Evolutionary conservation across 1,139 yeast species (phyloP).

Genomic region (Sugiyamaella grinbergsii): DNA sequence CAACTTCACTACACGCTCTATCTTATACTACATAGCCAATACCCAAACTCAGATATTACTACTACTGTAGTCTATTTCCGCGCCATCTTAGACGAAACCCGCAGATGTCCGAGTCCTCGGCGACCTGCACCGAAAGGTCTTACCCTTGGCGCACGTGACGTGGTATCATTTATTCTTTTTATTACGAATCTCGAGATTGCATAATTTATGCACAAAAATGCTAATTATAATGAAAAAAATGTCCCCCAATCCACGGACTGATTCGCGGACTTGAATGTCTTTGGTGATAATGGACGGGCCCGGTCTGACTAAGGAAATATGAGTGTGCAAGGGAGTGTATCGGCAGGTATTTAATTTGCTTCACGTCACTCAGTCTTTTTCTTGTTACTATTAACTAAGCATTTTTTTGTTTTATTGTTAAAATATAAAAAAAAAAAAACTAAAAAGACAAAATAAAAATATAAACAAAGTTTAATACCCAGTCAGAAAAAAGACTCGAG

Average conservation of each 20-base stretch:
- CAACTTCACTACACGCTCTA: too few species aligned
- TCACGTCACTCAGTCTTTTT: neutral
- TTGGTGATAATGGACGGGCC: neutral
- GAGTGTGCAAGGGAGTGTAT: neutral
- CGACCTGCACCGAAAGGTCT: too few species aligned
- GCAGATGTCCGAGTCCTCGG: too few species aligned
- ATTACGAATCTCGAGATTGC: conserved; percentile 12
- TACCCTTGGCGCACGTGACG: conserved; percentile 13
- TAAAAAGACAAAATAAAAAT: too few species aligned
- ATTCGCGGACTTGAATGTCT: neutral
- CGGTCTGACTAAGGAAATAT: conserved; percentile 2
- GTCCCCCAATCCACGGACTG: neutral
- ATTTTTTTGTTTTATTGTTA: neutral
- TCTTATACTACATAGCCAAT: too few species aligned
- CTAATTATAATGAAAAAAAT: neutral
- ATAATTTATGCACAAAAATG: conserved; percentile 7
- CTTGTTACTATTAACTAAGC: neutral
- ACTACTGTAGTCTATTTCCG: too few species aligned
- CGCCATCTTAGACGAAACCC: too few species aligned
- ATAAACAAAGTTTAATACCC: too few species aligned
- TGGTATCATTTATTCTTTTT: conserved; percentile 7
- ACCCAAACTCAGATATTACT: too few species aligned
- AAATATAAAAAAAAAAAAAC: neutral
- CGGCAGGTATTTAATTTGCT: neutral
- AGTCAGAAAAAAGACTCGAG: too few species aligned